phyloP scores from a whole-genome alignment of 2,329 filamentous ascomycete species.

The Aspergillus tubingensis region DNA sequence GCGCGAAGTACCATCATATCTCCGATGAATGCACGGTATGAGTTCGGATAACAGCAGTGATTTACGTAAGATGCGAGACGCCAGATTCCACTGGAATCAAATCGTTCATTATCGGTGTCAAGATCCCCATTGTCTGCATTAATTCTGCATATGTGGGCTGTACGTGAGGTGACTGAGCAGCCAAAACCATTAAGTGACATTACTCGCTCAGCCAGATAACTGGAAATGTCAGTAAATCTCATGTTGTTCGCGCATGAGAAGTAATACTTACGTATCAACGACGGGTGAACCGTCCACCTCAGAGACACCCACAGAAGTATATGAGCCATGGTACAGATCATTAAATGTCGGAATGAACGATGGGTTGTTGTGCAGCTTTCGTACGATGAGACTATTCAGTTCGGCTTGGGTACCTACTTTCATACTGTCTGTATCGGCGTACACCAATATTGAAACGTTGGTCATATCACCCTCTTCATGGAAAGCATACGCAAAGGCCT shows the following conservation, averaged over 20 bases:
- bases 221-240: slow-evolving; percentile 21
- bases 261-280: slow-evolving; percentile 49
- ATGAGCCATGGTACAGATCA: slow-evolving; percentile 46
- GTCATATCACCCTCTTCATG: slow-evolving; percentile 1
- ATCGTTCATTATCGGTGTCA: not conserved
- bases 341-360: slow-evolving; percentile 35
- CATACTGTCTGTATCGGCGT: slow-evolving; percentile 34
- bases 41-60: slow-evolving; percentile 55
- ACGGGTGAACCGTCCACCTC: slow-evolving; percentile 43
- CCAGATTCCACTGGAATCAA: slow-evolving; percentile 51
- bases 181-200: slow-evolving; percentile 50
- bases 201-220: slow-evolving; percentile 51
- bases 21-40: slow-evolving; percentile 53
- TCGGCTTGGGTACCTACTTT: slow-evolving; percentile 44
- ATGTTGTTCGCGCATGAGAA: not conserved
- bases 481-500: slow-evolving; percentile 51
- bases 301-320: slow-evolving; percentile 30
- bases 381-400: slow-evolving; percentile 45
- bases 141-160: slow-evolving; percentile 22
- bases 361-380: slow-evolving; percentile 51
- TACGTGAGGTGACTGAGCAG: slow-evolving; percentile 28
- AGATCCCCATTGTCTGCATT: not conserved
- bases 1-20: slow-evolving; percentile 58
- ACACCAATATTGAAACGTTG: slow-evolving; percentile 40
- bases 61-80: slow-evolving; percentile 53